A percentile compares a stretch with the other conserved stretches of the same genome.
phyloP scores from a whole-genome alignment of 371 early-diverging fungal genomes.

The Basidiobolus meristosporus region DNA sequence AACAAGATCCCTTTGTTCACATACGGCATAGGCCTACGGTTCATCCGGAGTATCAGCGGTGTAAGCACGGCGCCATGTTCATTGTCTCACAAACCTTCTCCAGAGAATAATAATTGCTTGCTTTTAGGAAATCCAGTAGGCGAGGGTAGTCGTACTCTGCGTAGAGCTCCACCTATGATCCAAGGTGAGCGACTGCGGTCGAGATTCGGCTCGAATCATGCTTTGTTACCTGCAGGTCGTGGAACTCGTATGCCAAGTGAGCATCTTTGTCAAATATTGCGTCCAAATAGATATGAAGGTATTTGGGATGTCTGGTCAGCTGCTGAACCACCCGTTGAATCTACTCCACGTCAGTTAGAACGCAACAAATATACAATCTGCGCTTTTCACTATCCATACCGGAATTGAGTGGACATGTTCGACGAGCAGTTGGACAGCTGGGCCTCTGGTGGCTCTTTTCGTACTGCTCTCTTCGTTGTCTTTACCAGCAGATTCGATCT shows the following conservation, averaged over 20 bases:
- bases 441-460: constrained; percentile 9
- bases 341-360: constrained; percentile 10
- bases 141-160: constrained; percentile 68
- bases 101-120: constrained; percentile 55
- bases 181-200: not conserved
- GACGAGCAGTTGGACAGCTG: constrained; percentile 59
- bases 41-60: not conserved
- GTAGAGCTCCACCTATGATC: constrained; percentile 55
- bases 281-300: constrained; percentile 74
- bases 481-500: constrained; percentile 6
- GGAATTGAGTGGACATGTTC: constrained; percentile 69
- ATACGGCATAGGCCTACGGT: constrained; percentile 60
- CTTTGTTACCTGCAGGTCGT: constrained; percentile 40
- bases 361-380: constrained; percentile 1
- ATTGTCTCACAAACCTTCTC: constrained; percentile 21
- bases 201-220: not conserved
- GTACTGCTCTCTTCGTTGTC: constrained; percentile 3
- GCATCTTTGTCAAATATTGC: constrained; percentile 58
- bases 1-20: constrained; percentile 68
- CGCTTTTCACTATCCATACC: constrained; percentile 12
- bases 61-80: not conserved
- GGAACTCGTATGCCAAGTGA: constrained; percentile 56
- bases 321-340: constrained; percentile 43
- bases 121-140: constrained; percentile 63
- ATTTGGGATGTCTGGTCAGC: constrained; percentile 22